Conservation (phyloP, 1,284 basidiomycete species). For the Marasmius fiardii region DNA sequence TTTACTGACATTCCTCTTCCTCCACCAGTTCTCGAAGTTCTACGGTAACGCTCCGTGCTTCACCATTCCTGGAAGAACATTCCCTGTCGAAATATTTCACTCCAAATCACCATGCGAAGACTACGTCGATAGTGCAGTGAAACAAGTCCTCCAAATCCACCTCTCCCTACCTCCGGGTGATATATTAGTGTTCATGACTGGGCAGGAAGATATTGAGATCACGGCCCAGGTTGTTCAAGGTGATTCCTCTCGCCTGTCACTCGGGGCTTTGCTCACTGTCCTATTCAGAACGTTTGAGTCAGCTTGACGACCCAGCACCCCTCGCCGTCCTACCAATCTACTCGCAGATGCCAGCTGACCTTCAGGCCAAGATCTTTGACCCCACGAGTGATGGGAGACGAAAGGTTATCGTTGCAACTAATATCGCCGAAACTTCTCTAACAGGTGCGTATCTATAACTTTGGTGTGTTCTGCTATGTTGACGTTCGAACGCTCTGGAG, state of each 20-base stretch:
- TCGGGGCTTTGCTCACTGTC: conserved; percentile 11
- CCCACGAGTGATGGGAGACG: conserved; percentile 91
- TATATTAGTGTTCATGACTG: conserved; percentile 99
- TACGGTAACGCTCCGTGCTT: conserved; percentile 95
- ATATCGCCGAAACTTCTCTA: conserved; percentile 98
- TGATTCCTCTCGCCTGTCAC: conserved; percentile 24
- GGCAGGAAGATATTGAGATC: conserved; percentile 98
- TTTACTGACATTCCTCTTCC: neutral
- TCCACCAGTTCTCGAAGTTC: conserved; percentile 81
- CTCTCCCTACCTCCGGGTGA: conserved; percentile 92
- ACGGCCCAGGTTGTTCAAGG: conserved; percentile 90
- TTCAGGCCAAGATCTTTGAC: conserved; percentile 98
- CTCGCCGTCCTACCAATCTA: conserved; percentile 95
- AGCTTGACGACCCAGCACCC: conserved; percentile 86
- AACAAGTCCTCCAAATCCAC: conserved; percentile 96
- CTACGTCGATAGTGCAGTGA: conserved; percentile 97
- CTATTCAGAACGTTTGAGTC: conserved; percentile 77
- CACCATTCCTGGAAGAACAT: conserved; percentile 97
- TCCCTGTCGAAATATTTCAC: conserved; percentile 97
- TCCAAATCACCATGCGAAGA: conserved; percentile 98
- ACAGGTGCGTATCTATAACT: conserved; percentile 58
- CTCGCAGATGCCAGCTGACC: conserved; percentile 98
- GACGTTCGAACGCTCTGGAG: conserved; percentile 36
- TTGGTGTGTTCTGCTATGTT: conserved; percentile 9
- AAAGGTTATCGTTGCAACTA: conserved; percentile 98